Base-by-base conservation (phyloP, 1,284 basidiomycete species). In the Papiliotrema nemorosa region DNA sequence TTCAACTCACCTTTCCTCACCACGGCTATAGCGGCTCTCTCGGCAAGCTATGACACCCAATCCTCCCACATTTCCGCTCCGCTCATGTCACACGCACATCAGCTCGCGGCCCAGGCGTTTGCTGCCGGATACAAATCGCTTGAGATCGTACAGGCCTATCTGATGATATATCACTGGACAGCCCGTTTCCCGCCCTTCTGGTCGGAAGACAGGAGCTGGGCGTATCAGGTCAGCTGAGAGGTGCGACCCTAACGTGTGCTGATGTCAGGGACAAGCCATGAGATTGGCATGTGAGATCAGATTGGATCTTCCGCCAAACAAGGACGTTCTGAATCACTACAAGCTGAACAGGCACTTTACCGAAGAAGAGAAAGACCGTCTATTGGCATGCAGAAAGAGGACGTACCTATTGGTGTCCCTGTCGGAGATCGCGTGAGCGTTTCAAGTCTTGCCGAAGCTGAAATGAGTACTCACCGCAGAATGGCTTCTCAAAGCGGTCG, bases 1-100 rank as follows among this genome's bases (percentile, higher is more conserved):
- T 24, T 47, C 38, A 52, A 52, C 50, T 47, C 44, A 5, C 50
- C 50, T 21, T 52, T 52, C 39, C 44, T 52, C 21, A 52, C 50
- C n/a, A 31, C 50, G 16, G 44, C 50, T 3, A 37, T 52, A 18
- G 50, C 50, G 2, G 25, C 44, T 18, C 39, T 47, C 24, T 38
- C 50, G 4, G 44, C 50, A 3, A 47, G n/a, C 18, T 52, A 35
- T 39, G 50, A 52, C 34, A 25, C 38, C 4, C 34, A 26, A 16
- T 52, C 44, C 18, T 20, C 10, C 21, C 36, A 27, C 31, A 18
- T 47, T 16, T 33, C 44, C 2, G 20, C 38, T 1, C 18, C n/a
- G 2, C 38, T 52, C 27, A 33, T 36, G 29, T 18, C 27, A 6
- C 50, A 52, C 25, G 50, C 44, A 12, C 37, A 52, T 16, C 14